phyloP scores from a whole-genome alignment of 805 yeast genomes.

The Wickerhamiella parazyma region DNA sequence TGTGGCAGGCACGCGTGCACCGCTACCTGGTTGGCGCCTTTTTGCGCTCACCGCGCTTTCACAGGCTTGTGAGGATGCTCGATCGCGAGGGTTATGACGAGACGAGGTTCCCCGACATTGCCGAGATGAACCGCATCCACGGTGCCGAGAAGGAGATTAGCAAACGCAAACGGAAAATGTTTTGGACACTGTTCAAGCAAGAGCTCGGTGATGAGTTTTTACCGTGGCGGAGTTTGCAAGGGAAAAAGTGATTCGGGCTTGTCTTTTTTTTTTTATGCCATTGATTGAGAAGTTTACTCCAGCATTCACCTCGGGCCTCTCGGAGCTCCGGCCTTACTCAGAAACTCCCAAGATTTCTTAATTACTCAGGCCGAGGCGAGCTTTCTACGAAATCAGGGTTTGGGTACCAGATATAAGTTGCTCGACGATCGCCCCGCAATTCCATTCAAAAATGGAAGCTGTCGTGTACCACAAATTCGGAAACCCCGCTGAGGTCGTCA shows the following conservation, averaged over 20 bases:
- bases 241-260: neutral
- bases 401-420: too few relatives aligned
- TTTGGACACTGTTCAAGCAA: slow-evolving; percentile 18
- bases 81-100: slow-evolving; percentile 17
- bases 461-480: slow-evolving; percentile 5
- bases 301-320: too few relatives aligned
- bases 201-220: slow-evolving; percentile 17
- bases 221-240: neutral
- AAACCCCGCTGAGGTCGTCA: slow-evolving; percentile 11
- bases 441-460: slow-evolving; percentile 5
- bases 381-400: too few relatives aligned
- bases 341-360: too few relatives aligned
- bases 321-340: too few relatives aligned
- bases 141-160: slow-evolving; percentile 11
- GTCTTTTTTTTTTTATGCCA: too few relatives aligned
- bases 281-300: too few relatives aligned
- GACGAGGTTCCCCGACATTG: slow-evolving; percentile 12
- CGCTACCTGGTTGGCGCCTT: slow-evolving; percentile 17
- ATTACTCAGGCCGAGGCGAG: too few relatives aligned
- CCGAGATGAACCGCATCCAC: slow-evolving; percentile 8
- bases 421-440: neutral
- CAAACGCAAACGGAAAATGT: slow-evolving; percentile 12
- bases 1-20: slow-evolving; percentile 18
- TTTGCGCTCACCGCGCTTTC: slow-evolving; percentile 20
- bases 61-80: slow-evolving; percentile 17